Evolutionary conservation across 148 eudicot species (phyloP).

Genomic region (Rhododendron ferrugineum): DNA sequence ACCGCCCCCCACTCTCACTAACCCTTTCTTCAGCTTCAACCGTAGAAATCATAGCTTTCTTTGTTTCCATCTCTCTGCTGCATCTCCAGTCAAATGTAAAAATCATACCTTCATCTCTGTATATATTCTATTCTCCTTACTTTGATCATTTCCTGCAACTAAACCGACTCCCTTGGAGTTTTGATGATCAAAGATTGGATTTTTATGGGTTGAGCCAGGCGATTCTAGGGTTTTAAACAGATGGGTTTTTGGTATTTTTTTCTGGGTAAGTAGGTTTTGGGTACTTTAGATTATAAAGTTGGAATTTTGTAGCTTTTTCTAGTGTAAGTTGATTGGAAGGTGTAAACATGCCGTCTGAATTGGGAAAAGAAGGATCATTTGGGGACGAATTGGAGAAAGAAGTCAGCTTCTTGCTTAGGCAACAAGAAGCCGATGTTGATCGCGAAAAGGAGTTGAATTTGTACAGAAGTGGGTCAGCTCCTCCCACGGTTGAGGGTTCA

Average conservation of each 20-base stretch:
- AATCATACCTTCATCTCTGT: not conserved
- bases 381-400: constrained; percentile 89
- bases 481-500: constrained; percentile 97
- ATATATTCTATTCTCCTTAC: not conserved
- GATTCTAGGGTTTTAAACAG: not conserved
- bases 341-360: constrained; percentile 32
- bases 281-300: constrained; percentile 17
- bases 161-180: constrained; percentile 3
- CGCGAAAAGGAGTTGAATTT: constrained; percentile 73
- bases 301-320: constrained; percentile 16
- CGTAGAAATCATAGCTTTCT: not conserved
- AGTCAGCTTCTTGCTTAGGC: constrained; percentile 62
- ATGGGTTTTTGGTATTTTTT: constrained; percentile 15
- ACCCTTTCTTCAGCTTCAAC: constrained; percentile 2
- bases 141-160: not conserved
- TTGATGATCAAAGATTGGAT: constrained; percentile 22
- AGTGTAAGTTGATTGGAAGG: constrained; percentile 24
- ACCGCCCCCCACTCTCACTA: not conserved
- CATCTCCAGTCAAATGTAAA: not conserved
- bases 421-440: constrained; percentile 62
- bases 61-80: not conserved
- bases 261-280: not conserved
- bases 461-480: constrained; percentile 95
- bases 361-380: constrained; percentile 64
- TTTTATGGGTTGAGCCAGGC: constrained; percentile 14